A percentile compares a stretch with the other conserved stretches of the same genome.
Conservation (phyloP, 2,329 filamentous ascomycete genomes). For the Ascochyta pisi region DNA sequence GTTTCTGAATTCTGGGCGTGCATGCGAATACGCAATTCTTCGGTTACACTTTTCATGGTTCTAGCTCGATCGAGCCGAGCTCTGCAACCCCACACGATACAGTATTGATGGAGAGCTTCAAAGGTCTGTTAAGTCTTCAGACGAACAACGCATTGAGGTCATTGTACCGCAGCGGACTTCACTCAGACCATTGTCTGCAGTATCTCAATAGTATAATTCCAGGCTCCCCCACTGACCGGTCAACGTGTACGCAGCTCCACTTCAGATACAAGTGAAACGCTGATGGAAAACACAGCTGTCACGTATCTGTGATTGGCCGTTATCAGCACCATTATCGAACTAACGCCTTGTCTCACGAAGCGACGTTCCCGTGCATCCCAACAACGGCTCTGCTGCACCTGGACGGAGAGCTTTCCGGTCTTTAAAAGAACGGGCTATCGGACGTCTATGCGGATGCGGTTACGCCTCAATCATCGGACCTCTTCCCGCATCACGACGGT, state of each 20-base stretch:
- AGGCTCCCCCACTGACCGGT: background rate
- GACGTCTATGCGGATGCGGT: conserved; percentile 1
- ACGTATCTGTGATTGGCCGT: conserved; percentile 2
- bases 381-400: conserved; percentile 10
- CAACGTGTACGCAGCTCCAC: background rate
- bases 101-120: background rate
- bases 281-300: background rate
- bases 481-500: background rate
- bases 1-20: conserved; percentile 4
- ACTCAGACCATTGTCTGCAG: background rate
- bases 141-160: background rate
- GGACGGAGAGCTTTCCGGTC: conserved; percentile 6
- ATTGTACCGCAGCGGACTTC: background rate
- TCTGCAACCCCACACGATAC: background rate
- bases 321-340: background rate
- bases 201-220: background rate
- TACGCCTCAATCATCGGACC: background rate
- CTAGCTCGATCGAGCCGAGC: background rate
- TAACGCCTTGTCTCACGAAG: conserved; percentile 9
- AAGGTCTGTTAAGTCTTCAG: background rate
- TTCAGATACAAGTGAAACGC: conserved; percentile 3
- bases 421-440: background rate
- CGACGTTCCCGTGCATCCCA: conserved; percentile 5
- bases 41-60: background rate
- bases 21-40: conserved; percentile 7